phyloP scores from a whole-genome alignment of 2,329 filamentous ascomycete genomes.

The Calycina herbarum region DNA sequence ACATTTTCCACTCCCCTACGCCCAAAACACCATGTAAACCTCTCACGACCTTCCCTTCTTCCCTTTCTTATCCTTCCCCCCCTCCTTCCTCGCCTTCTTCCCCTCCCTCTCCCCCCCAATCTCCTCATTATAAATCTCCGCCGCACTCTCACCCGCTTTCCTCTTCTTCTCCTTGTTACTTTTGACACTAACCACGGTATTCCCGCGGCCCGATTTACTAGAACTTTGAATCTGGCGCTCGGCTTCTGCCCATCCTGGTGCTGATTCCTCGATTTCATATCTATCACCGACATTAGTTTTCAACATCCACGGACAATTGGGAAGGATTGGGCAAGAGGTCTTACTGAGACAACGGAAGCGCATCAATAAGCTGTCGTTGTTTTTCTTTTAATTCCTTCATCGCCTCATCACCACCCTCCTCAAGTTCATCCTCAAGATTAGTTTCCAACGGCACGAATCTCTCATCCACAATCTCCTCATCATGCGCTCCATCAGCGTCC shows the following conservation, averaged over 20 bases:
- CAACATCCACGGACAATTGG: background rate
- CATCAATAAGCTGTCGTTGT: conserved; percentile 86
- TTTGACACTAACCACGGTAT: conserved; percentile 77
- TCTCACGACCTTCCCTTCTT: conserved; percentile 6
- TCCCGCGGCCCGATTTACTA: conserved; percentile 53
- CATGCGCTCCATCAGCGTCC: conserved; percentile 63
- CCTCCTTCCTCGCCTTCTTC: conserved; percentile 55
- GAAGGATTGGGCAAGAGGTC: conserved; percentile 34
- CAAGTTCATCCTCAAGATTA: conserved; percentile 77
- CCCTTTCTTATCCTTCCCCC: background rate
- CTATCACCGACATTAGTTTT: conserved; percentile 42
- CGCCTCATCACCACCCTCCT: conserved; percentile 78
- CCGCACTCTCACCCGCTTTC: conserved; percentile 62
- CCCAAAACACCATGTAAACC: background rate
- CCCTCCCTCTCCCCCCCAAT: conserved; percentile 51
- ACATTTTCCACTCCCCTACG: background rate
- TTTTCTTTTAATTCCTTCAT: conserved; percentile 71
- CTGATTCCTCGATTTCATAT: conserved; percentile 65
- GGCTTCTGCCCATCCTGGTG: conserved; percentile 64
- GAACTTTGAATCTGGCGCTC: conserved; percentile 70
- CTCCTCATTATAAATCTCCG: conserved; percentile 62
- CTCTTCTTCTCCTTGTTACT: conserved; percentile 68
- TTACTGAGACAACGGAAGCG: conserved; percentile 83
- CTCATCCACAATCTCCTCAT: conserved; percentile 65
- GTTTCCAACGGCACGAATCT: conserved; percentile 71